phyloP scores from a whole-genome alignment of 129 eudicot species.

The Artemisia annua region DNA sequence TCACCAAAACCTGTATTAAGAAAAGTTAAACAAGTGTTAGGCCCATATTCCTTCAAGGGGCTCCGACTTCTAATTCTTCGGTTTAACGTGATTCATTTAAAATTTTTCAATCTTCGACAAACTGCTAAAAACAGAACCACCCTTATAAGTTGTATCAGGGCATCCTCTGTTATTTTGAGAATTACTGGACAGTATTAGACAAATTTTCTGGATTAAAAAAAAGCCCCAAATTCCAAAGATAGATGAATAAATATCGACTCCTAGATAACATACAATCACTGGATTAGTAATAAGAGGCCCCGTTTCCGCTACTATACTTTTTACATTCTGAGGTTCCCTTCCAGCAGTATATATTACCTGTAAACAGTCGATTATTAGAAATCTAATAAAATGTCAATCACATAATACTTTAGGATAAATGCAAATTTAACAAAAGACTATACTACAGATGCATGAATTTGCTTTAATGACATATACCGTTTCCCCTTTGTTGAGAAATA shows the following conservation, averaged over 20 bases:
- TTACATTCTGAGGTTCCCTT: conserved; percentile 71
- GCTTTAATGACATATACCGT: conserved; percentile 52
- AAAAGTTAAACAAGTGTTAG: neutral
- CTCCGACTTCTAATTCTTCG: too few species aligned
- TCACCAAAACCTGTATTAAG: conserved; percentile 84
- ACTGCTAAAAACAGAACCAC: too few species aligned
- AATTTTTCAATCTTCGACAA: too few species aligned
- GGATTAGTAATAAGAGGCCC: conserved; percentile 76
- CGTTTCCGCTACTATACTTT: conserved; percentile 63
- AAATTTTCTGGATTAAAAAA: too few species aligned
- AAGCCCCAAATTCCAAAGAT: too few species aligned
- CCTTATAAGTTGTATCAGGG: too few species aligned
- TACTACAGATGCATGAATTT: neutral
- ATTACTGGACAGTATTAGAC: too few species aligned
- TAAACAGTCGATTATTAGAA: conserved; percentile 22
- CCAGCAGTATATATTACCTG: conserved; percentile 95
- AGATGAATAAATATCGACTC: too few species aligned
- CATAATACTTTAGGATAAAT: neutral
- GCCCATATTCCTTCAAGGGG: too few species aligned
- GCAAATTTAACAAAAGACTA: neutral
- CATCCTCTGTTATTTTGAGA: too few species aligned
- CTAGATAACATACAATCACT: conserved; percentile 55
- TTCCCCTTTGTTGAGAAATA: conserved; percentile 75
- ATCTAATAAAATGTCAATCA: neutral
- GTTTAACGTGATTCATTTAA: too few species aligned